Conservation (phyloP, 257 asterid species). For the Apocynum venetum region DNA sequence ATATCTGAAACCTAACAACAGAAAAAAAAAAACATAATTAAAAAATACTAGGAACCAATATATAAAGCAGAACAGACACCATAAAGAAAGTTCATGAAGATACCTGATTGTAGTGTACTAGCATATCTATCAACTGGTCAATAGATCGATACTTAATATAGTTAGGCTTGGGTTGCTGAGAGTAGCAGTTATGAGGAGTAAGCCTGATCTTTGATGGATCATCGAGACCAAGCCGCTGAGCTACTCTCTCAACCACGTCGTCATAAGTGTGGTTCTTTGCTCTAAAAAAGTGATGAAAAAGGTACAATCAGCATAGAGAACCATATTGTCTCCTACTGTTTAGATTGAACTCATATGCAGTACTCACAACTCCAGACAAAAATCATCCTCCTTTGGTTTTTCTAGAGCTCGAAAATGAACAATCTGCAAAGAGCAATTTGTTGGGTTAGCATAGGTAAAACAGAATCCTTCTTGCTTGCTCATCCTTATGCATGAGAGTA, state of each 20-base stretch:
- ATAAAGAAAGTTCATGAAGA: not conserved
- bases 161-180: slow-evolving; percentile 97
- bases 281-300: slow-evolving; percentile 37
- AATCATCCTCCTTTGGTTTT: slow-evolving; percentile 91
- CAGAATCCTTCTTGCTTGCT: not conserved
- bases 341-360: slow-evolving; percentile 8
- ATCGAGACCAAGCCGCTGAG: slow-evolving; percentile 73
- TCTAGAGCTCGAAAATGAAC: slow-evolving; percentile 92
- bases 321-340: slow-evolving; percentile 15
- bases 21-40: slow-evolving; percentile 15
- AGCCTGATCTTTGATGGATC: slow-evolving; percentile 94
- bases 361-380: slow-evolving; percentile 89
- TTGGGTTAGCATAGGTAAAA: not conserved
- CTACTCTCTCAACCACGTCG: slow-evolving; percentile 92
- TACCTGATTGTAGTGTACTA: slow-evolving; percentile 97
- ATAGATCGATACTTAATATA: slow-evolving; percentile 84
- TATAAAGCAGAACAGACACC: not conserved
- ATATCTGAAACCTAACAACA: slow-evolving; percentile 72
- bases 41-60: not conserved
- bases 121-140: slow-evolving; percentile 86
- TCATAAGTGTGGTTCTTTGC: slow-evolving; percentile 90
- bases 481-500: not conserved
- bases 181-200: slow-evolving; percentile 96
- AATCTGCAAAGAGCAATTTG: slow-evolving; percentile 41
- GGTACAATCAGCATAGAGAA: slow-evolving; percentile 17